Conservation (phyloP, 495 filamentous ascomycete species). For the Neohortaea acidophila region DNA sequence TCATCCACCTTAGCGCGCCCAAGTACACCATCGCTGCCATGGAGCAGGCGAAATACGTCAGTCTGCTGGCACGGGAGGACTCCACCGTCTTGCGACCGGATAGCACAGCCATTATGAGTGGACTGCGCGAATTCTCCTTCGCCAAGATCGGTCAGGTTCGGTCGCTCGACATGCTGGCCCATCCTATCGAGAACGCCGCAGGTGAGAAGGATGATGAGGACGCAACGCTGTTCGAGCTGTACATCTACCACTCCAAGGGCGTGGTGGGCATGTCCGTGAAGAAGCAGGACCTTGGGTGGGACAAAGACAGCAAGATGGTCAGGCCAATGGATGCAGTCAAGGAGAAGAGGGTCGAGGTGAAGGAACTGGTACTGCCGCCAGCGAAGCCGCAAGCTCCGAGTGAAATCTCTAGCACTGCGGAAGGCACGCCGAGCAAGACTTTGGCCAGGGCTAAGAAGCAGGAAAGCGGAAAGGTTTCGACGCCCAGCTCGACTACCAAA, state of each 20-base stretch:
- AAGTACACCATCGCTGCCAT: constrained; percentile 66
- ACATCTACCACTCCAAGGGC: constrained; percentile 92
- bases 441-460: constrained; percentile 27
- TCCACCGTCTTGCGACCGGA: constrained; percentile 63
- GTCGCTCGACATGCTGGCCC: constrained; percentile 72
- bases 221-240: constrained; percentile 71
- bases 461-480: constrained; percentile 23
- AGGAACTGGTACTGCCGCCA: constrained; percentile 31
- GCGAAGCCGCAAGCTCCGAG: constrained; percentile 3
- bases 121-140: constrained; percentile 85
- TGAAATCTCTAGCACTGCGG: constrained; percentile 29
- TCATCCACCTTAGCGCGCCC: constrained; percentile 84
- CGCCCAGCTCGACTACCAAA: constrained; percentile 18
- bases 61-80: constrained; percentile 58
- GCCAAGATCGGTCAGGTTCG: constrained; percentile 73
- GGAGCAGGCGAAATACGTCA: constrained; percentile 75
- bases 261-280: constrained; percentile 74
- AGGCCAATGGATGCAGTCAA: constrained; percentile 57
- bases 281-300: constrained; percentile 81
- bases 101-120: constrained; percentile 89
- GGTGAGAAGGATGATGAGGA: constrained; percentile 44
- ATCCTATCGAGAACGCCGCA: constrained; percentile 34
- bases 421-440: constrained; percentile 30
- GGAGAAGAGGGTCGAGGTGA: constrained; percentile 41
- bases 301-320: constrained; percentile 67